Conservation (phyloP, 169 alveolate genomes). For the Eimeria necatrix region DNA sequence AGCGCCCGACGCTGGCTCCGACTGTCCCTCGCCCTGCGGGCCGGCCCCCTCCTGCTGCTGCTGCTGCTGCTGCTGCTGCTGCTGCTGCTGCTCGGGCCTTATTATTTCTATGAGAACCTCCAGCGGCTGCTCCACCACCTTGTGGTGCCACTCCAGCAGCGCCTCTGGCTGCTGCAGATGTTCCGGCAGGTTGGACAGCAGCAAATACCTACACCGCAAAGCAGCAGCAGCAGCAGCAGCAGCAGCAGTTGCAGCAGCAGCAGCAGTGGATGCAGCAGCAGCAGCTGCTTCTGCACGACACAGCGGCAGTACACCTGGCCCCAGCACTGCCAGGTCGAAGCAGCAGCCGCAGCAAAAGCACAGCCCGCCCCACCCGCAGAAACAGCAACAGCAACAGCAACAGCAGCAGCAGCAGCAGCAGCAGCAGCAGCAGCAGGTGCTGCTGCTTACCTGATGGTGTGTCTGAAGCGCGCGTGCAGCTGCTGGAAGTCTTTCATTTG, state of each 20-base stretch:
- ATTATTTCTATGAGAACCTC: slow-evolving; percentile 3
- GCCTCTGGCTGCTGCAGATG: not conserved
- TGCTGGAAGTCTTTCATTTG: slow-evolving; percentile 49
- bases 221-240: not conserved
- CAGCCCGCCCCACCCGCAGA: not conserved
- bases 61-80: not conserved
- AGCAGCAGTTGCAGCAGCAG: not conserved
- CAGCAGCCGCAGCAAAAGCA: slow-evolving; percentile 1
- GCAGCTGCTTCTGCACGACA: not conserved
- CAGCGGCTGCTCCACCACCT: slow-evolving; percentile 30
- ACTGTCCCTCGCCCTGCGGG: not conserved
- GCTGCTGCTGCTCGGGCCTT: not conserved
- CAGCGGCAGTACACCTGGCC: not conserved
- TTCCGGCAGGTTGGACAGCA: slow-evolving; percentile 15
- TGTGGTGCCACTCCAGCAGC: slow-evolving; percentile 12
- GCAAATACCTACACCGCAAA: not conserved
- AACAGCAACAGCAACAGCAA: not conserved
- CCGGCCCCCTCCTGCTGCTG: not conserved
- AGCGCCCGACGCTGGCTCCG: not conserved
- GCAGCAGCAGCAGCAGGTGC: slow-evolving; percentile 53
- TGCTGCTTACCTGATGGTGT: slow-evolving; percentile 53
- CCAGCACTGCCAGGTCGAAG: not conserved
- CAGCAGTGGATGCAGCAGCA: not conserved
- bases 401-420: slow-evolving; percentile 23
- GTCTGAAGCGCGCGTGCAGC: slow-evolving; percentile 34